These are phyloP conservation scores for Dovyalis caffra DNA, from an alignment of 345 rosid genomes.

Conservation along the genomic window DNA sequence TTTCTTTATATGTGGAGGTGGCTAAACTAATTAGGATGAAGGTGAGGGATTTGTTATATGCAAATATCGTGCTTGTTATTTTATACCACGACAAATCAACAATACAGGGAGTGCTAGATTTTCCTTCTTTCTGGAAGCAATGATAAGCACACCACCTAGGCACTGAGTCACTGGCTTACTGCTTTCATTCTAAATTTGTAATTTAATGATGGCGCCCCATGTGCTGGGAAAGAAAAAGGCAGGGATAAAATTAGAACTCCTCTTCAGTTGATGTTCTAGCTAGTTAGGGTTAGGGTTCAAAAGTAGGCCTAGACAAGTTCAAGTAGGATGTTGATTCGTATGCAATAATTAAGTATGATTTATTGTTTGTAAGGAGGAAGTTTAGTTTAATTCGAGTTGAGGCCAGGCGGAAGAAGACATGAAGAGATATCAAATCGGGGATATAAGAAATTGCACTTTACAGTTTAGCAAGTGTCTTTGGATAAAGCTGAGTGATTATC, in stretches of 20 bases:
- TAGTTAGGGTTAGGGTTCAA: neutral
- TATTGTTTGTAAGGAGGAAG: neutral
- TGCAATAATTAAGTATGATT: conserved; percentile 1
- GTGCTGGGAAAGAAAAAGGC: neutral
- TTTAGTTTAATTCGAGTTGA: neutral
- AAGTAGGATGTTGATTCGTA: neutral
- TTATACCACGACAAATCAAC: too few relatives aligned
- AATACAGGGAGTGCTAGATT: too few relatives aligned
- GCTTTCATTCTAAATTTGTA: too few relatives aligned
- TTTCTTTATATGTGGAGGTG: neutral
- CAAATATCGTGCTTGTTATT: too few relatives aligned
- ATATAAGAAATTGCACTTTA: neutral
- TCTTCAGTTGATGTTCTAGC: neutral
- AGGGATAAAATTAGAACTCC: neutral
- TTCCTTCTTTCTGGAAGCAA: too few relatives aligned
- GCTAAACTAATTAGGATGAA: neutral
- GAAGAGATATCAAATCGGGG: neutral
- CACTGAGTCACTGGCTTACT: too few relatives aligned
- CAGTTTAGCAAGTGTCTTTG: neutral
- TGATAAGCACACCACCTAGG: too few relatives aligned
- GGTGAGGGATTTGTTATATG: neutral
- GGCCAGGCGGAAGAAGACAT: neutral
- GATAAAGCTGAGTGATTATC: neutral
- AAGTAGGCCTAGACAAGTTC: neutral
- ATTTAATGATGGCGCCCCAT: too few relatives aligned